These are phyloP conservation scores for Plenodomus biglobosus DNA, from an alignment of 2,329 filamentous ascomycete species.

Conservation along the genomic window DNA sequence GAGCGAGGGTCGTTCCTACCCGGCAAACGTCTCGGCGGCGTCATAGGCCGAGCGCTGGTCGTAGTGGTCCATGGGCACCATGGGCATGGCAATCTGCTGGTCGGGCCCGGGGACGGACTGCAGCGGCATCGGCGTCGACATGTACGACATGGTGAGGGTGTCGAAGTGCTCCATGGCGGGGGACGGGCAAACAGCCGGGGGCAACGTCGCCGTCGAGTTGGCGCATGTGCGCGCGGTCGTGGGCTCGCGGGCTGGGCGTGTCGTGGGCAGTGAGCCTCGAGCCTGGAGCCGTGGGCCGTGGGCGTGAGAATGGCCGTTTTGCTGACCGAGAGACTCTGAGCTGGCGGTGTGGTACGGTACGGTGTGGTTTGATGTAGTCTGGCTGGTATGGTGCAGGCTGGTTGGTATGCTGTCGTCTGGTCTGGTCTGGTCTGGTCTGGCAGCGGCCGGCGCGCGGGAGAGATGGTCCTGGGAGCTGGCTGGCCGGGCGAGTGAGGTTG, in stretches of 20 bases:
- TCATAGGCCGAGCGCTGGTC: slow-evolving; percentile 63
- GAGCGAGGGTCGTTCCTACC: slow-evolving; percentile 47
- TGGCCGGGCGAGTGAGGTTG: no score
- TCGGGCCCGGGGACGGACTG: slow-evolving; percentile 52
- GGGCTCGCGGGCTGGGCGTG: slow-evolving; percentile 10
- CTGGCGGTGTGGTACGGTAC: no score
- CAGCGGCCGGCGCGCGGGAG: slow-evolving; percentile 5
- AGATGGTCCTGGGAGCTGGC: no score
- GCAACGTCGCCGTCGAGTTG: slow-evolving; percentile 6
- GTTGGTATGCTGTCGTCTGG: no score
- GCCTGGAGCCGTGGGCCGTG: no score
- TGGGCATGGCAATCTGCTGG: slow-evolving; percentile 44
- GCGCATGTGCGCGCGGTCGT: background rate
- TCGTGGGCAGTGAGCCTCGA: slow-evolving; percentile 1
- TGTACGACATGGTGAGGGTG: slow-evolving; percentile 63
- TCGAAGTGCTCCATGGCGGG: slow-evolving; percentile 58
- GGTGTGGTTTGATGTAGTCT: no score
- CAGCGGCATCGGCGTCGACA: slow-evolving; percentile 57
- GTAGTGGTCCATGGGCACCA: slow-evolving; percentile 56
- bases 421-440: no score
- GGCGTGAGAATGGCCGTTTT: no score
- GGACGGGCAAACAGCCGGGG: background rate
- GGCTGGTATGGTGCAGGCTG: no score
- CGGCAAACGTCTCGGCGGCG: slow-evolving; percentile 60
- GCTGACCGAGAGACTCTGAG: no score